phyloP scores from a whole-genome alignment of 495 filamentous ascomycete species.

The Evansstolkia leycettana region DNA sequence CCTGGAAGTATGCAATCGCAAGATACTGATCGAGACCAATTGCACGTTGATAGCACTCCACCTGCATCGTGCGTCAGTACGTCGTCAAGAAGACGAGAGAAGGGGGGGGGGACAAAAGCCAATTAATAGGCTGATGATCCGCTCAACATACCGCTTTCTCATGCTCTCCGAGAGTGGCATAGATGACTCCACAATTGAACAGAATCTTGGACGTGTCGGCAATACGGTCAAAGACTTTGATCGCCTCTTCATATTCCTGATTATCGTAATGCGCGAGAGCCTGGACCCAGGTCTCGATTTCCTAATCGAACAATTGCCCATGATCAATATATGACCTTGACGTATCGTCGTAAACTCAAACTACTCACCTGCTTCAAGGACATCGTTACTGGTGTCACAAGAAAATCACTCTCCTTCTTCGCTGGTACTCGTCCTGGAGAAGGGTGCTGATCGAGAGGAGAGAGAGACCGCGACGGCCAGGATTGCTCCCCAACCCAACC shows the following conservation, averaged over 20 bases:
- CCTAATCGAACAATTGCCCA: slow-evolving; percentile 39
- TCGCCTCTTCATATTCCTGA: slow-evolving; percentile 83
- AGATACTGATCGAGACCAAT: slow-evolving; percentile 86
- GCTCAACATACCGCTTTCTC: slow-evolving; percentile 68
- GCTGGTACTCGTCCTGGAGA: too few species aligned
- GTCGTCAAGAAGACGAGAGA: too few species aligned
- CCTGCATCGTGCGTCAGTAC: slow-evolving; percentile 36
- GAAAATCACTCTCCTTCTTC: background rate
- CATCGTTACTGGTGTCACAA: slow-evolving; percentile 41
- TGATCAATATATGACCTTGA: background rate
- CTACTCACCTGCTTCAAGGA: slow-evolving; percentile 68
- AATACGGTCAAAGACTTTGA: slow-evolving; percentile 73
- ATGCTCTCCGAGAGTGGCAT: slow-evolving; percentile 94
- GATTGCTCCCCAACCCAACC: too few species aligned
- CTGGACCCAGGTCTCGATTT: slow-evolving; percentile 97
- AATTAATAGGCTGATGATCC: background rate
- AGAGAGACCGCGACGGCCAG: too few species aligned
- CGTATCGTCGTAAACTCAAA: too few species aligned
- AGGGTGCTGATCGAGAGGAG: too few species aligned
- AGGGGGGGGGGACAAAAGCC: background rate
- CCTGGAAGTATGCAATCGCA: slow-evolving; percentile 96
- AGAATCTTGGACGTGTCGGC: slow-evolving; percentile 96
- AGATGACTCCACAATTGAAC: slow-evolving; percentile 98
- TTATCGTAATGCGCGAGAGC: slow-evolving; percentile 88
- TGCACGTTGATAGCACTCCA: slow-evolving; percentile 88